Evolutionary conservation across 2,329 filamentous ascomycete genomes (phyloP).

Genomic region (Colletotrichum acutatum): DNA sequence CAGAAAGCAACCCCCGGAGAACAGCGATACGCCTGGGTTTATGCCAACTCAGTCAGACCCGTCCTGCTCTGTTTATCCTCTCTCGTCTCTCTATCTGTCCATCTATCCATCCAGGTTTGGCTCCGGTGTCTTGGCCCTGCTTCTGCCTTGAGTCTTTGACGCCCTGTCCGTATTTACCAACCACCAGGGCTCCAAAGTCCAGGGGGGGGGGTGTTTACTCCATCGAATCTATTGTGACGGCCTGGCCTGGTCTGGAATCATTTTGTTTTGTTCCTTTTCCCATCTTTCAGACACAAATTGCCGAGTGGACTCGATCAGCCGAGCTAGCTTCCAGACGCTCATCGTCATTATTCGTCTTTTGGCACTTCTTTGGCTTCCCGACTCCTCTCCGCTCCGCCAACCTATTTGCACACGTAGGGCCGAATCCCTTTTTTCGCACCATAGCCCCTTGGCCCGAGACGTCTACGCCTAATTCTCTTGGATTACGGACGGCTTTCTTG

Average conservation of each 20-base stretch:
- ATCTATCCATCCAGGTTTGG: background rate
- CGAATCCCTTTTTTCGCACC: background rate
- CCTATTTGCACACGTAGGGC: background rate
- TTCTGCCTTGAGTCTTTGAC: background rate
- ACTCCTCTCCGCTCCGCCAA: background rate
- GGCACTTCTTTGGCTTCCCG: background rate
- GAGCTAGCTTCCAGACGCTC: background rate
- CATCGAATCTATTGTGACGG: background rate
- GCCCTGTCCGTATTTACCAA: constrained; percentile 18
- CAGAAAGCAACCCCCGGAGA: background rate
- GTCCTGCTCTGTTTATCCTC: background rate
- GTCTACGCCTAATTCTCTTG: background rate
- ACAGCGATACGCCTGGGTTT: constrained; percentile 7
- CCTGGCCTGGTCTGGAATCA: background rate
- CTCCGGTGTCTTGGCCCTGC: background rate
- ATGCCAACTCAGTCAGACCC: constrained; percentile 16
- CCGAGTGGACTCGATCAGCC: background rate
- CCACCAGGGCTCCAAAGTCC: background rate
- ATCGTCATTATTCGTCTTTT: background rate
- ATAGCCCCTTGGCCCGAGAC: constrained; percentile 1
- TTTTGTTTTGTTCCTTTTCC: background rate
- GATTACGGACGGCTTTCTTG: background rate
- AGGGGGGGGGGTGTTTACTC: background rate
- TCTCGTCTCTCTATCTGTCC: background rate
- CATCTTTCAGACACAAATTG: background rate